These are phyloP conservation scores for Botrytis byssoidea DNA, from an alignment of 2,329 filamentous ascomycete species.

Conservation along the genomic window DNA sequence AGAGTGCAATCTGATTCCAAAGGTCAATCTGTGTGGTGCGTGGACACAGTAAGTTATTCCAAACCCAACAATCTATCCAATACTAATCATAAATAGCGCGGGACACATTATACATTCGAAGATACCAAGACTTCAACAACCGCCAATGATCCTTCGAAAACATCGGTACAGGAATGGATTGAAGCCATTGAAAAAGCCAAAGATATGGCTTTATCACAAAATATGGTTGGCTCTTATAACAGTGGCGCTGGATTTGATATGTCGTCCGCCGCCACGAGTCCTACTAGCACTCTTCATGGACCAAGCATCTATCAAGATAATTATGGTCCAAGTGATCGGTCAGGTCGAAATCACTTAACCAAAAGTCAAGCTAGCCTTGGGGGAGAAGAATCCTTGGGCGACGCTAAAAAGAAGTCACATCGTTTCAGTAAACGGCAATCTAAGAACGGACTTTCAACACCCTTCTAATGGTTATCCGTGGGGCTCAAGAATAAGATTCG, in stretches of 20 bases:
- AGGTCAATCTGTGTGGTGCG: conserved; percentile 81
- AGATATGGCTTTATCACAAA: conserved; percentile 78
- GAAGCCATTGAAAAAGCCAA: conserved; percentile 83
- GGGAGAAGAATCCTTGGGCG: conserved; percentile 36
- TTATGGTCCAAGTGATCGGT: conserved; percentile 52
- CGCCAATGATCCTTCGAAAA: conserved; percentile 60
- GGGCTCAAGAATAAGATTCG: not conserved
- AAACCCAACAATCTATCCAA: conserved; percentile 3
- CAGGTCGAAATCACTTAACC: conserved; percentile 56
- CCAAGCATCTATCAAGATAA: conserved; percentile 52
- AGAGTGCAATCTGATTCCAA: conserved; percentile 81
- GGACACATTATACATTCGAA: conserved; percentile 91
- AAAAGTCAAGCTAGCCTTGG: conserved; percentile 59
- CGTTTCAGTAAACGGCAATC: conserved; percentile 90
- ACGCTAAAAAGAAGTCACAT: conserved; percentile 53
- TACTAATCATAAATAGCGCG: conserved; percentile 51
- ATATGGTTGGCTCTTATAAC: conserved; percentile 62
- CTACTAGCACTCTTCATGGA: conserved; percentile 66
- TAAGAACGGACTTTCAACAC: conserved; percentile 87
- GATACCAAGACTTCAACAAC: conserved; percentile 72
- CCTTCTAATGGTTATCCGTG: conserved; percentile 38
- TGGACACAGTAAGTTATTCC: conserved; percentile 75
- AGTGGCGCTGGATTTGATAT: conserved; percentile 68
- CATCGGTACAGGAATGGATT: conserved; percentile 85
- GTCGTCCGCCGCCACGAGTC: conserved; percentile 71